A percentile compares a stretch with the other conserved stretches of the same genome.
Conservation (phyloP, 2,329 filamentous ascomycete species). For the Exophiala sp. region DNA sequence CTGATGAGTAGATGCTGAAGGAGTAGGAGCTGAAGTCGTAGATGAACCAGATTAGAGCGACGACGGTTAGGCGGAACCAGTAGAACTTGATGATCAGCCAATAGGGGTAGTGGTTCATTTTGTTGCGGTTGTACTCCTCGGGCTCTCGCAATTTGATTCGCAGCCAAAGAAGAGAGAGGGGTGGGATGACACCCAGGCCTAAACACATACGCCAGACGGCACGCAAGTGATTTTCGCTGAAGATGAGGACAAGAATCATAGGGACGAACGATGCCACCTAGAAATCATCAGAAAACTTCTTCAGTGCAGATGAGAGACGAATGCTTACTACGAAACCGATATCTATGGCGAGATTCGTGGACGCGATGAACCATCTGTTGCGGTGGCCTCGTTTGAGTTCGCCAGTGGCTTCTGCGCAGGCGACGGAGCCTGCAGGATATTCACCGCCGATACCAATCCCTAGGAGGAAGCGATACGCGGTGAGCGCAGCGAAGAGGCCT, state of each 20-base stretch:
- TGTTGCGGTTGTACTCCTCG: constrained; percentile 69
- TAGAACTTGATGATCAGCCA: constrained; percentile 62
- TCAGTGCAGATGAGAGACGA: no score
- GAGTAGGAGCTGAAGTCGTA: constrained; percentile 84
- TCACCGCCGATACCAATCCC: constrained; percentile 72
- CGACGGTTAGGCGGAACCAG: constrained; percentile 66
- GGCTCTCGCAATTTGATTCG: constrained; percentile 73
- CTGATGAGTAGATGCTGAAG: constrained; percentile 79
- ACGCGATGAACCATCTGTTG: constrained; percentile 89
- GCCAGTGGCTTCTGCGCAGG: constrained; percentile 76
- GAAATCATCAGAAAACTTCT: no score
- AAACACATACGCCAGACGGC: constrained; percentile 80
- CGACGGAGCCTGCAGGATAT: constrained; percentile 65
- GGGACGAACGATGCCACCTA: constrained; percentile 69
- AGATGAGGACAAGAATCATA: constrained; percentile 59
- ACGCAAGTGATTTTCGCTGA: constrained; percentile 60
- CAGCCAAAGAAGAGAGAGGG: constrained; percentile 65
- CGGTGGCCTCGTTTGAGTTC: constrained; percentile 75
- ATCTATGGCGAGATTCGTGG: constrained; percentile 86
- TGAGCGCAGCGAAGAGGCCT: constrained; percentile 73
- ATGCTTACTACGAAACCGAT: constrained; percentile 64
- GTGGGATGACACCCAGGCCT: constrained; percentile 75
- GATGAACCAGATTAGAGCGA: constrained; percentile 78
- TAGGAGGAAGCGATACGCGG: constrained; percentile 80
- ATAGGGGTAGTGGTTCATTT: constrained; percentile 61